Percentiles rank a stretch among this genome's conserved stretches.
These are phyloP conservation scores for Pholiota molesta DNA, from an alignment of 768 basidiomycete genomes.

Conservation along the genomic window DNA sequence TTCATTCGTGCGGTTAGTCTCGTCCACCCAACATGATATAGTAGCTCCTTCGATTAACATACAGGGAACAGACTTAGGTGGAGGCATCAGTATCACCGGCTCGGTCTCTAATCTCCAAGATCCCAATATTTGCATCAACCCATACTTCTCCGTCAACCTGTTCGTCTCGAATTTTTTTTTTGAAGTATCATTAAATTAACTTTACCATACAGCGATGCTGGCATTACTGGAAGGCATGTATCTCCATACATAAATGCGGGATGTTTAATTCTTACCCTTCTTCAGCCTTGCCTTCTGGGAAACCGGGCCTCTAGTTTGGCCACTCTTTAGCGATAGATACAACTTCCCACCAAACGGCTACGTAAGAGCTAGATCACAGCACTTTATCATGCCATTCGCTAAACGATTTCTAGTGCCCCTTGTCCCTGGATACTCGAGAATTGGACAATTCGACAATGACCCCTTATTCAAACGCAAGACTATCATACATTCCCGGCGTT, in stretches of 20 bases:
- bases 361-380: neutral
- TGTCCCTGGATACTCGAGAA: neutral
- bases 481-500: neutral
- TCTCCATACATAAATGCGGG: neutral
- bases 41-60: neutral
- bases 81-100: constrained; percentile 22
- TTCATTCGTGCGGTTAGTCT: constrained; percentile 16
- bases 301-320: constrained; percentile 3
- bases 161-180: constrained; percentile 13
- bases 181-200: constrained; percentile 13
- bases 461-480: neutral
- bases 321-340: neutral
- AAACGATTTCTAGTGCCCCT: neutral
- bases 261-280: neutral
- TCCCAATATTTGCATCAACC: constrained; percentile 14
- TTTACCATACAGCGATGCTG: constrained; percentile 10
- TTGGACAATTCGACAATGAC: neutral
- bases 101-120: constrained; percentile 17
- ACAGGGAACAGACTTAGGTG: constrained; percentile 19
- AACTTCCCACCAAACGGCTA: constrained; percentile 3
- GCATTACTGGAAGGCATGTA: neutral
- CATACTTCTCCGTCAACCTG: constrained; percentile 13
- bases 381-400: neutral
- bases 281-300: constrained; percentile 4
- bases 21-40: neutral